phyloP scores from a whole-genome alignment of 805 yeast genomes.

The Monosporozyma solicola region DNA sequence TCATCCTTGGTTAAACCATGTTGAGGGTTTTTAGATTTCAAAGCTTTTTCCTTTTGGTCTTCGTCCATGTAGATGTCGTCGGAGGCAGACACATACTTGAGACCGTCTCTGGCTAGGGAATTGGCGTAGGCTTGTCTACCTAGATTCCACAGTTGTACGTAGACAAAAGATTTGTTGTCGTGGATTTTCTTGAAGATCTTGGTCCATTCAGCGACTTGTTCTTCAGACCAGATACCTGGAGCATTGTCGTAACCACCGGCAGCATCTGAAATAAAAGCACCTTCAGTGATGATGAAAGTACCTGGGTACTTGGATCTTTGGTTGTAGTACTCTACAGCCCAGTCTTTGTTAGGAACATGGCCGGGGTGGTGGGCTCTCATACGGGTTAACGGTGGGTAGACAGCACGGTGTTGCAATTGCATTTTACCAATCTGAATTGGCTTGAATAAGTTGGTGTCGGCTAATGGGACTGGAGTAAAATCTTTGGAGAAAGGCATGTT shows the following conservation, averaged over 20 bases:
- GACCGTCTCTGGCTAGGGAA: not conserved
- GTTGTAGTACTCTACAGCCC: slow-evolving; percentile 33
- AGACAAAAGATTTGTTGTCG: not conserved
- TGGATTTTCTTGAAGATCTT: slow-evolving; percentile 6
- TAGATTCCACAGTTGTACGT: not conserved
- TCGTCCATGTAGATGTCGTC: no score
- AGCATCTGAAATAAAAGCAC: slow-evolving; percentile 14
- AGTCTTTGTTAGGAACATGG: slow-evolving; percentile 33
- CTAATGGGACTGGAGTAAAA: no score
- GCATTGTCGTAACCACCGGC: slow-evolving; percentile 34
- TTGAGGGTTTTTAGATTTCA: not conserved
- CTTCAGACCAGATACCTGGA: slow-evolving; percentile 42
- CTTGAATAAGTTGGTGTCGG: no score
- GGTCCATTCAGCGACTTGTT: slow-evolving; percentile 43
- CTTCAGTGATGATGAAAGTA: no score
- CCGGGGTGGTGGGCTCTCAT: slow-evolving; percentile 30
- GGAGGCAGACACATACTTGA: no score
- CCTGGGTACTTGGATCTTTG: no score
- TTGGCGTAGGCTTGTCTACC: not conserved
- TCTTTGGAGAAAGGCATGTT: no score
- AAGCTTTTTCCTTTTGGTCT: no score
- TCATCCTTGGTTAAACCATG: no score
- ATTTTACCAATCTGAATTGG: no score
- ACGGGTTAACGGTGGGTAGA: slow-evolving; percentile 36
- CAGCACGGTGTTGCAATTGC: slow-evolving; percentile 24